Percentiles rank a stretch among this genome's conserved stretches.
phyloP scores from a whole-genome alignment of 345 rosid species.

The Luvunga scandens region DNA sequence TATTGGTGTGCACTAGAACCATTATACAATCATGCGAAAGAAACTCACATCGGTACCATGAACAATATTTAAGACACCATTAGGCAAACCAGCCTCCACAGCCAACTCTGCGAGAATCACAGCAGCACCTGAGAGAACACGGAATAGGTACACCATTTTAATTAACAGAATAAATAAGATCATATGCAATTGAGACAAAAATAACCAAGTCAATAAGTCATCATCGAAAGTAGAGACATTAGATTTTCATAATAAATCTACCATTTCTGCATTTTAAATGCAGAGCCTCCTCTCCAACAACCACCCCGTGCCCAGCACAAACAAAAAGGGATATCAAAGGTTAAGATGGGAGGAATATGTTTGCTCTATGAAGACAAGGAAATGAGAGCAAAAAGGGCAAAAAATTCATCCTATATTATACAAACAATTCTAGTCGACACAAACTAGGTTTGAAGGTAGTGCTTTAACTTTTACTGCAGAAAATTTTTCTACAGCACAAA shows the following conservation, averaged over 20 bases:
- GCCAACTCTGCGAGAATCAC: constrained; percentile 86
- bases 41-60: constrained; percentile 83
- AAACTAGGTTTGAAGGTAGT: background rate
- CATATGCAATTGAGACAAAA: background rate
- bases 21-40: background rate
- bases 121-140: constrained; percentile 70
- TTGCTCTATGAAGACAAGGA: background rate
- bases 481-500: background rate
- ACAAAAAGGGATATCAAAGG: background rate
- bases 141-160: constrained; percentile 5
- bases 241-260: background rate
- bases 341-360: background rate
- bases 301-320: too few species aligned
- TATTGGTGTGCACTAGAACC: background rate
- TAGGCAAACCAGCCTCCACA: constrained; percentile 92
- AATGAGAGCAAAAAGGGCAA: background rate
- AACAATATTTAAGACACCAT: constrained; percentile 84
- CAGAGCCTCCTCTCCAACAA: too few species aligned
- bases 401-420: background rate
- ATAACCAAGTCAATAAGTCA: background rate
- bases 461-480: background rate
- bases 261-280: background rate
- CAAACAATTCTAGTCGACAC: background rate
- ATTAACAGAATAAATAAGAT: background rate
- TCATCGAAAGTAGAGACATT: background rate